phyloP scores from a whole-genome alignment of 768 basidiomycete species.

The Suillus cothurnatus region DNA sequence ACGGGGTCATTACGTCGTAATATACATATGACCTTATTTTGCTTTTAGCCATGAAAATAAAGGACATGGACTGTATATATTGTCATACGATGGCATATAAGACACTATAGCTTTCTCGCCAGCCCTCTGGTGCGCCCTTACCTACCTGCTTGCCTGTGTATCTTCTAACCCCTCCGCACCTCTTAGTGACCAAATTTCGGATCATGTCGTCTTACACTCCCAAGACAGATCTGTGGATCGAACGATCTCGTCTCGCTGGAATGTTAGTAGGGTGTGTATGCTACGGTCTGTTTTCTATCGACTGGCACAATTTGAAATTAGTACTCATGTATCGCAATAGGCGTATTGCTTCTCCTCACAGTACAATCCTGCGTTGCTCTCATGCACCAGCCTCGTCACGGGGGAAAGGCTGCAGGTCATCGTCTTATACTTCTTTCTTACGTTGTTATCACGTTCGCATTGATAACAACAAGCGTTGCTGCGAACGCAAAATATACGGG shows the following conservation, averaged over 20 bases:
- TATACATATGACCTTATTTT: too few species aligned
- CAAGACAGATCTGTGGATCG: slow-evolving; percentile 5
- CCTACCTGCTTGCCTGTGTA: too few species aligned
- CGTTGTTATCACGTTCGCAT: slow-evolving; percentile 10
- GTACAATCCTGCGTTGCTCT: neutral
- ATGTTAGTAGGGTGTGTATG: slow-evolving; percentile 8
- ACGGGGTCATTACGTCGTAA: too few species aligned
- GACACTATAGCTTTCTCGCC: too few species aligned
- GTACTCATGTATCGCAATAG: neutral
- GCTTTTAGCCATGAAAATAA: too few species aligned
- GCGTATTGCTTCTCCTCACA: slow-evolving; percentile 9
- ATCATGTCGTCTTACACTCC: neutral
- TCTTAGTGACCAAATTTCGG: neutral
- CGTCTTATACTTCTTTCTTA: neutral
- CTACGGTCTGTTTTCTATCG: slow-evolving; percentile 9
- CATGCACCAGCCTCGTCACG: neutral
- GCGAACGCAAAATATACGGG: slow-evolving; percentile 12
- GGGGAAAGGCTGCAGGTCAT: neutral
- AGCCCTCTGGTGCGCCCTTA: too few species aligned
- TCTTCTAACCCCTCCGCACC: neutral
- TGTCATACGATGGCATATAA: too few species aligned
- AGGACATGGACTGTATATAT: too few species aligned
- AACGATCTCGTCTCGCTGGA: slow-evolving; percentile 11
- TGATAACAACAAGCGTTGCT: slow-evolving; percentile 20
- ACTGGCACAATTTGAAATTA: neutral